Evolutionary conservation across 2,329 filamentous ascomycete genomes (phyloP).

Genomic region (Phialophora chinensis): DNA sequence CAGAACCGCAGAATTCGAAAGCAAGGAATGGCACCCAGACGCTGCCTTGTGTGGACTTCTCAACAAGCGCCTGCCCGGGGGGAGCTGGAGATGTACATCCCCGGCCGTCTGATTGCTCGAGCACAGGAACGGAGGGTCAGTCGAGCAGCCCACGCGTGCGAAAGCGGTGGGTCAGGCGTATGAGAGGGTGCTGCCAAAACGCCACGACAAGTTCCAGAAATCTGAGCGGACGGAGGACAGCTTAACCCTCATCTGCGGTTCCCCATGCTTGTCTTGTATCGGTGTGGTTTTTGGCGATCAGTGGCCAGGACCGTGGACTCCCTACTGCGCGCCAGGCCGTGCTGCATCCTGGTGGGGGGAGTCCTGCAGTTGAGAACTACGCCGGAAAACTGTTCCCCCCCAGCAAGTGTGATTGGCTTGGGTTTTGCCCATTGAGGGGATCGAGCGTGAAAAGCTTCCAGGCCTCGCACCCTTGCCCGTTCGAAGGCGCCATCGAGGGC

Average conservation of each 20-base stretch:
- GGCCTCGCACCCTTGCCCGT: no score
- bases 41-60: background rate
- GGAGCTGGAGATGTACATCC: background rate
- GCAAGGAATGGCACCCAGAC: background rate
- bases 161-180: background rate
- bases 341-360: background rate
- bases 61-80: background rate
- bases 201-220: background rate
- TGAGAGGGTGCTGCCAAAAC: background rate
- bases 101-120: background rate
- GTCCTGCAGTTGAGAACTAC: background rate
- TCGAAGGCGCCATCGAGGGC: no score
- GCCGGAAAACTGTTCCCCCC: background rate
- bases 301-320: background rate
- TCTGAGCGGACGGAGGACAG: background rate
- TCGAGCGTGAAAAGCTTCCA: conserved; percentile 8
- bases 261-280: background rate
- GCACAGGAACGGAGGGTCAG: no score
- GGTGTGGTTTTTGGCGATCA: background rate
- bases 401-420: background rate
- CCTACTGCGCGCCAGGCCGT: background rate
- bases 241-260: background rate
- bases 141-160: background rate
- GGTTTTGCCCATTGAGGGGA: background rate
- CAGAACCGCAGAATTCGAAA: background rate